Percentiles rank a stretch among this genome's conserved stretches.
Conservation (phyloP, 805 yeast species). For the Nematodospora valgi region DNA sequence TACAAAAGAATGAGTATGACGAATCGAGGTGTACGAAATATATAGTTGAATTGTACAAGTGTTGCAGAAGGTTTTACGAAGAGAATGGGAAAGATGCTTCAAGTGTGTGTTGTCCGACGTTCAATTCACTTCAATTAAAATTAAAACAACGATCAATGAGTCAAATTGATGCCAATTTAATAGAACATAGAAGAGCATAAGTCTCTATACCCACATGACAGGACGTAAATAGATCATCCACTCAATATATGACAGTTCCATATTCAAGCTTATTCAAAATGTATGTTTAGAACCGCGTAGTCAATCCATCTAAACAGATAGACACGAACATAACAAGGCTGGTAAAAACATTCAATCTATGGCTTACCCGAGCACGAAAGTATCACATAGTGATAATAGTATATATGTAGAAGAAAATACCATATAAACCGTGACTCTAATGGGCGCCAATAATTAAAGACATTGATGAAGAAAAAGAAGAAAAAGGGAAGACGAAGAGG, state of each 20-base stretch:
- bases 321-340: slow-evolving; percentile 58
- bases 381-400: slow-evolving; percentile 42
- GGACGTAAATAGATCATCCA: not conserved
- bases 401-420: slow-evolving; percentile 43
- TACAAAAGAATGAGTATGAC: slow-evolving; percentile 57
- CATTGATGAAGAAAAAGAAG: slow-evolving; percentile 36
- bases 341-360: slow-evolving; percentile 60
- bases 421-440: slow-evolving; percentile 66
- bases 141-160: slow-evolving; percentile 60
- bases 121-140: slow-evolving; percentile 58
- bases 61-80: slow-evolving; percentile 68
- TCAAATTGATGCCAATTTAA: slow-evolving; percentile 54
- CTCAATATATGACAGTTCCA: not conserved
- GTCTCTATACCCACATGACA: not conserved
- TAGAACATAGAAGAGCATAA: slow-evolving; percentile 17
- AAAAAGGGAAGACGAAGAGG: slow-evolving; percentile 9
- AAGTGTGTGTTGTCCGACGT: slow-evolving; percentile 78
- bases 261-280: slow-evolving; percentile 18
- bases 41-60: slow-evolving; percentile 69
- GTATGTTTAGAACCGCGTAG: slow-evolving; percentile 79
- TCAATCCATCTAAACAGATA: slow-evolving; percentile 36
- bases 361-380: slow-evolving; percentile 94
- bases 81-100: slow-evolving; percentile 55
- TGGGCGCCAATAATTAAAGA: slow-evolving; percentile 70
- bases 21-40: slow-evolving; percentile 70